Conservation (phyloP, 2,329 filamentous ascomycete genomes). For the Paracorniculantispora psalliotae region DNA sequence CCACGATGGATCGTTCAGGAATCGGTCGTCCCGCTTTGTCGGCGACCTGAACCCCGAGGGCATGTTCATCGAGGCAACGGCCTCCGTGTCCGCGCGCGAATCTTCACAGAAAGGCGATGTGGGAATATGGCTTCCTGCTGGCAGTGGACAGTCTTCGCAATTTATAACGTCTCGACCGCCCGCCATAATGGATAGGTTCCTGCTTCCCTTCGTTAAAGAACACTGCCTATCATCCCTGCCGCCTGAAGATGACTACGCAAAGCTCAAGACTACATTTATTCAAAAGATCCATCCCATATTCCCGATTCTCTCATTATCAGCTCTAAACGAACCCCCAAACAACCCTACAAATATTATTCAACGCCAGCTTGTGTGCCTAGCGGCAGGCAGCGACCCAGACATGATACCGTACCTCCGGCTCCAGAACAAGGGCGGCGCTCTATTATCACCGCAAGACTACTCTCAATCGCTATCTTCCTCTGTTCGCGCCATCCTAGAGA, state of each 20-base stretch:
- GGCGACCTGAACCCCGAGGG: constrained; percentile 57
- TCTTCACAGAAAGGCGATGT: constrained; percentile 47
- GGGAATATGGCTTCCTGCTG: constrained; percentile 48
- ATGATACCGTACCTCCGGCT: constrained; percentile 42
- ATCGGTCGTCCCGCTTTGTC: constrained; percentile 44
- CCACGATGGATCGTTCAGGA: constrained; percentile 18
- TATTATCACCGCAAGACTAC: constrained; percentile 43
- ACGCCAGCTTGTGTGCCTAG: constrained; percentile 50
- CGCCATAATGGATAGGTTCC: constrained; percentile 34
- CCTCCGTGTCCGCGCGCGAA: constrained; percentile 27
- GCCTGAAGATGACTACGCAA: constrained; percentile 40
- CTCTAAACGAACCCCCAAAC: constrained; percentile 26
- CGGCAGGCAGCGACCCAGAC: constrained; percentile 46
- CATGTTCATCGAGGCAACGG: constrained; percentile 53
- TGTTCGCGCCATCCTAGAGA: constrained; percentile 45
- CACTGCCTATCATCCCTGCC: constrained; percentile 46
- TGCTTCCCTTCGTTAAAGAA: constrained; percentile 39
- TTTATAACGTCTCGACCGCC: constrained; percentile 35
- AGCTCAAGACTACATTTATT: constrained; percentile 42
- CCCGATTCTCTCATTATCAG: constrained; percentile 41
- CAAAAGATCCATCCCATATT: constrained; percentile 52
- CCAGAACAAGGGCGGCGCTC: constrained; percentile 30
- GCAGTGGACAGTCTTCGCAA: constrained; percentile 27
- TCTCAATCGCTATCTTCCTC: constrained; percentile 44
- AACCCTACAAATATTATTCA: constrained; percentile 39